Percentiles rank a stretch among this genome's conserved stretches.
Conservation (phyloP, 2,329 filamentous ascomycete genomes). For the Phymatotrichopsis omnivora region DNA sequence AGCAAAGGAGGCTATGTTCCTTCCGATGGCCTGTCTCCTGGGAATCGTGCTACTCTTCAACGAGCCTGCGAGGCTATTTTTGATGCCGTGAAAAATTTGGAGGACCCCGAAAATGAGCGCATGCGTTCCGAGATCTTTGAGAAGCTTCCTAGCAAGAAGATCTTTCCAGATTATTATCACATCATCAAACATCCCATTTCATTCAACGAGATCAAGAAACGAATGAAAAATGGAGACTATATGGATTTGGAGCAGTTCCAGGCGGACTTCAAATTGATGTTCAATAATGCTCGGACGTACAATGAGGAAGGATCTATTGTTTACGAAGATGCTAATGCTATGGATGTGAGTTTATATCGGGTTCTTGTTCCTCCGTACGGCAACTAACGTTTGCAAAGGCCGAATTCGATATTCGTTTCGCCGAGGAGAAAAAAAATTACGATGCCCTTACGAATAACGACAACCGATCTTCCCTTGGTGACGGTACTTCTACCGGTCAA, state of each 20-base stretch:
- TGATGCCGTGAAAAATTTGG: constrained; percentile 70
- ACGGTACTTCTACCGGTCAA: constrained; percentile 41
- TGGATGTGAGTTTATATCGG: constrained; percentile 58
- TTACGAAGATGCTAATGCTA: constrained; percentile 82
- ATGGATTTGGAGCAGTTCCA: constrained; percentile 67
- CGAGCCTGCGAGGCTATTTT: constrained; percentile 66
- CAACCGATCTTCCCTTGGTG: constrained; percentile 35
- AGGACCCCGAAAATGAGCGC: constrained; percentile 44
- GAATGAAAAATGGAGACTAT: constrained; percentile 95
- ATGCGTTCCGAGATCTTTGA: constrained; percentile 49
- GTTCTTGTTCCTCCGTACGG: constrained; percentile 4
- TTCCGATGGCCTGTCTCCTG: constrained; percentile 52
- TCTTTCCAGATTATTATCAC: constrained; percentile 91
- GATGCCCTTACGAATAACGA: constrained; percentile 38
- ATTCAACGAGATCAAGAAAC: constrained; percentile 89
- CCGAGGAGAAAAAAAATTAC: constrained; percentile 40
- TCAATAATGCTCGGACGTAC: constrained; percentile 85
- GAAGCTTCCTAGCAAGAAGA: constrained; percentile 75
- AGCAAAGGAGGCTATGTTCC: constrained; percentile 32
- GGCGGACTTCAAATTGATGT: constrained; percentile 72
- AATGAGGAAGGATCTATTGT: constrained; percentile 92
- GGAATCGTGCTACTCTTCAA: constrained; percentile 68
- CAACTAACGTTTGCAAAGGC: constrained; percentile 24
- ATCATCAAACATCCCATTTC: constrained; percentile 88
- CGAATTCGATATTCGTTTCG: constrained; percentile 29